Evolutionary conservation across 2,329 filamentous ascomycete genomes (phyloP).

Genomic region (Curvularia sp.): DNA sequence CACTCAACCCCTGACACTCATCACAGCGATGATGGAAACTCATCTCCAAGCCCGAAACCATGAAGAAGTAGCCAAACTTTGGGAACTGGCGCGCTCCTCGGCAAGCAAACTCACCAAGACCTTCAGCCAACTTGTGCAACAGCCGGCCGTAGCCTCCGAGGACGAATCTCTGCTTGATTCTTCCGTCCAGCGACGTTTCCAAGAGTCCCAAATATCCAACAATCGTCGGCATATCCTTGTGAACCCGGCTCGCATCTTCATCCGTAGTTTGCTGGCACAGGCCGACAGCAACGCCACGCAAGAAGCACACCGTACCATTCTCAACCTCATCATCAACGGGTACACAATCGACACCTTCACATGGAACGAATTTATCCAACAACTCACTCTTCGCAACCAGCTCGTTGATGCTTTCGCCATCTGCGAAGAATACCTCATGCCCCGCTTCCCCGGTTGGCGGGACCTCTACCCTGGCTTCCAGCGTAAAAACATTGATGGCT

Average conservation of each 20-base stretch:
- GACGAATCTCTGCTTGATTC: slow-evolving; percentile 35
- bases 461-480: slow-evolving; percentile 31
- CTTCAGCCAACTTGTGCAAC: slow-evolving; percentile 43
- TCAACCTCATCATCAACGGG: slow-evolving; percentile 67
- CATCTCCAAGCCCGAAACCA: slow-evolving; percentile 66
- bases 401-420: slow-evolving; percentile 72
- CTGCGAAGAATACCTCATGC: slow-evolving; percentile 81
- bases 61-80: slow-evolving; percentile 68
- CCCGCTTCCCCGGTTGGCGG: slow-evolving; percentile 77
- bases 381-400: slow-evolving; percentile 66
- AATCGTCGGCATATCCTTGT: slow-evolving; percentile 59
- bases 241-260: slow-evolving; percentile 58
- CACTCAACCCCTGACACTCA: slow-evolving; percentile 49
- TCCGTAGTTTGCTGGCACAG: slow-evolving; percentile 62
- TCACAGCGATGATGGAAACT: slow-evolving; percentile 69
- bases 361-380: slow-evolving; percentile 80
- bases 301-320: slow-evolving; percentile 50
- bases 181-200: slow-evolving; percentile 24
- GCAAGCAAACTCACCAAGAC: slow-evolving; percentile 54
- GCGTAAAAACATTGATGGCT: slow-evolving; percentile 30
- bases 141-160: slow-evolving; percentile 29
- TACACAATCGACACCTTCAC: slow-evolving; percentile 77
- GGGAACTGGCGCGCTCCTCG: slow-evolving; percentile 66
- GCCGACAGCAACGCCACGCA: slow-evolving; percentile 34
- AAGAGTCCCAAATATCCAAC: slow-evolving; percentile 32